A percentile compares a stretch with the other conserved stretches of the same genome.
These are phyloP conservation scores for Penicillium longicatenatum DNA, from an alignment of 495 filamentous ascomycete genomes.

Conservation along the genomic window DNA sequence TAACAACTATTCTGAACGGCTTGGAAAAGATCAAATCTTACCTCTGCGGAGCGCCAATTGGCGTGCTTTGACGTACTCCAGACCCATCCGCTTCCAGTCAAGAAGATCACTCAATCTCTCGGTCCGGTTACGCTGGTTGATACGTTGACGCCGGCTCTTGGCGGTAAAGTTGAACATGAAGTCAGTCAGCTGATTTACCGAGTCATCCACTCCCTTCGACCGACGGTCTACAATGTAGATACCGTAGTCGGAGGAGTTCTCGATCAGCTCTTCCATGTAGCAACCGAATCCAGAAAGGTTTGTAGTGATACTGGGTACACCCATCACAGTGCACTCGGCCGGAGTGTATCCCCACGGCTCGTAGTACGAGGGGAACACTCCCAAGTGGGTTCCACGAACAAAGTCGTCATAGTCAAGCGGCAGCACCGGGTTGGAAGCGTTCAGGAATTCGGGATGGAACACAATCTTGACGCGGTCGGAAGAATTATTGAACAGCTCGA, in stretches of 20 bases:
- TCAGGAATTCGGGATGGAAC: constrained; percentile 98
- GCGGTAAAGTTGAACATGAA: constrained; percentile 95
- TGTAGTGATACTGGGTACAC: constrained; percentile 96
- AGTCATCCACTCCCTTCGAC: constrained; percentile 94
- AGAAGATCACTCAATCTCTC: constrained; percentile 92
- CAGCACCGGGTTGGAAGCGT: constrained; percentile 90
- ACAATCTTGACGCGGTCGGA: constrained; percentile 94
- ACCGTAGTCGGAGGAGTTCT: constrained; percentile 95
- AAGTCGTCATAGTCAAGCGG: constrained; percentile 98
- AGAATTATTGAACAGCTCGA: constrained; percentile 95
- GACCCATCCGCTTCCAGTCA: constrained; percentile 99
- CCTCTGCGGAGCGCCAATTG: constrained; percentile 87
- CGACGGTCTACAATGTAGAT: constrained; percentile 98
- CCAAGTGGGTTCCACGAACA: constrained; percentile 92
- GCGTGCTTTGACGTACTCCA: constrained; percentile 98
- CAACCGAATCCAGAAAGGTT: constrained; percentile 98
- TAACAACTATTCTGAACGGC: constrained; percentile 4
- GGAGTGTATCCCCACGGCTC: constrained; percentile 99
- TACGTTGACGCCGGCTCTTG: constrained; percentile 93
- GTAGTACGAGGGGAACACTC: constrained; percentile 96
- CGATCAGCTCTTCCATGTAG: constrained; percentile 99
- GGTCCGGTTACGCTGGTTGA: constrained; percentile 98
- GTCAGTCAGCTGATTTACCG: constrained; percentile 88
- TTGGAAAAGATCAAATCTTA: constrained; percentile 24
- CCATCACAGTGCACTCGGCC: constrained; percentile 98